A percentile compares a stretch with the other conserved stretches of the same genome.
phyloP scores from a whole-genome alignment of 148 eudicot species.

The Polygonum aviculare region DNA sequence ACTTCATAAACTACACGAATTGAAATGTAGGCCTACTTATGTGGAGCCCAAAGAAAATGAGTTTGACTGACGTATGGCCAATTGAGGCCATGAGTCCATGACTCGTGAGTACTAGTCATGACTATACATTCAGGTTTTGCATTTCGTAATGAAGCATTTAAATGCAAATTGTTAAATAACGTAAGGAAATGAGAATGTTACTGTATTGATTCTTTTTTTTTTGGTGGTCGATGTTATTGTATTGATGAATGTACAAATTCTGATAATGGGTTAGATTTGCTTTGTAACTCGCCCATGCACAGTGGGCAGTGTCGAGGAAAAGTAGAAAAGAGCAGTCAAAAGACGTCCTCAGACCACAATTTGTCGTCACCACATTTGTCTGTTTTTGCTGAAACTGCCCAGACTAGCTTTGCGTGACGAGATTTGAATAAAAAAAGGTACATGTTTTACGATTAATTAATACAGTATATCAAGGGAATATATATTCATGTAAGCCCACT shows the following conservation, averaged over 20 bases:
- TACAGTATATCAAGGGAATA: background rate
- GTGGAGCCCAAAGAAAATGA: background rate
- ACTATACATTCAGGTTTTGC: background rate
- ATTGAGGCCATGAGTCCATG: background rate
- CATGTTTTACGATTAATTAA: background rate
- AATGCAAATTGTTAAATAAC: background rate
- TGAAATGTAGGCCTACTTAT: too few relatives aligned
- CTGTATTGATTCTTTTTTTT: too few relatives aligned
- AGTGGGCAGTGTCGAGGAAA: background rate
- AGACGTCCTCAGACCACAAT: background rate
- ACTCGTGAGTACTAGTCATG: background rate
- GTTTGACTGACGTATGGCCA: background rate
- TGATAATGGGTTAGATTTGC: background rate
- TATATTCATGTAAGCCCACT: background rate
- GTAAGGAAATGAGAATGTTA: background rate
- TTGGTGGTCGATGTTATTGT: background rate
- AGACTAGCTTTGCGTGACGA: background rate
- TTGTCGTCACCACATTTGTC: background rate
- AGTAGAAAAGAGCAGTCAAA: background rate
- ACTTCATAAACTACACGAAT: too few relatives aligned
- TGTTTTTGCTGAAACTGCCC: slow-evolving; percentile 1
- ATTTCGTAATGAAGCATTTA: background rate
- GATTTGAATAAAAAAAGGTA: background rate
- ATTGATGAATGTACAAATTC: background rate
- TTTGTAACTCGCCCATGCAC: background rate